Conservation (phyloP, 768 basidiomycete genomes). For the Dendrothele bispora region DNA sequence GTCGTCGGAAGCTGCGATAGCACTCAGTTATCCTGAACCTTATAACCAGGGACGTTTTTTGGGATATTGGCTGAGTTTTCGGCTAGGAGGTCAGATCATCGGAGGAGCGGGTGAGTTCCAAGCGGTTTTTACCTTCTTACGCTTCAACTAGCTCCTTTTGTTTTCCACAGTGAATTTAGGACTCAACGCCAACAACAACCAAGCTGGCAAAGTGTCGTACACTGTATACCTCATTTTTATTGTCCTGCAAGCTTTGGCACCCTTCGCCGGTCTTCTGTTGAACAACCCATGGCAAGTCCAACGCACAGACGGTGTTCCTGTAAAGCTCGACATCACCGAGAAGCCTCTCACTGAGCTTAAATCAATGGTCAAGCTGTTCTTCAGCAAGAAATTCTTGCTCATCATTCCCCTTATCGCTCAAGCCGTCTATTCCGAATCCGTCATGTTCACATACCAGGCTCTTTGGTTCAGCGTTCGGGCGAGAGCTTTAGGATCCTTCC, state of each 20-base stretch:
- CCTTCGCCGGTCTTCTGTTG: neutral
- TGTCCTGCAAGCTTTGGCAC: neutral
- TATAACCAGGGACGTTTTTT: constrained; percentile 1
- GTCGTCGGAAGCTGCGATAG: constrained; percentile 10
- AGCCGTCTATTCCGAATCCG: neutral
- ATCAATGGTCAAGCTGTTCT: neutral
- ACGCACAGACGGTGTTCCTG: neutral
- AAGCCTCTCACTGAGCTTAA: neutral
- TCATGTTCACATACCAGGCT: neutral
- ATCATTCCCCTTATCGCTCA: neutral
- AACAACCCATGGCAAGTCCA: neutral
- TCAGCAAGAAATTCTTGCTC: neutral
- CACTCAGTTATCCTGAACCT: constrained; percentile 10
- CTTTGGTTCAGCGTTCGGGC: constrained; percentile 4
- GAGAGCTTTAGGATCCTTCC: constrained; percentile 9
- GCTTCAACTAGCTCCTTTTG: too few species aligned
- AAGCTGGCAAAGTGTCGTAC: constrained; percentile 3
- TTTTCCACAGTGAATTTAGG: constrained; percentile 3
- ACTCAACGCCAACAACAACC: neutral
- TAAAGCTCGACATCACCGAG: neutral
- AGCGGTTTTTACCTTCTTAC: too few species aligned
- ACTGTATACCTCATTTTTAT: constrained; percentile 4
- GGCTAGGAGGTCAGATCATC: constrained; percentile 1
- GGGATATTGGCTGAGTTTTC: constrained; percentile 2
- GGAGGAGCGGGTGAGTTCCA: too few species aligned